phyloP scores from a whole-genome alignment of 306 rosid species.

The Casuarina equisetifolia region DNA sequence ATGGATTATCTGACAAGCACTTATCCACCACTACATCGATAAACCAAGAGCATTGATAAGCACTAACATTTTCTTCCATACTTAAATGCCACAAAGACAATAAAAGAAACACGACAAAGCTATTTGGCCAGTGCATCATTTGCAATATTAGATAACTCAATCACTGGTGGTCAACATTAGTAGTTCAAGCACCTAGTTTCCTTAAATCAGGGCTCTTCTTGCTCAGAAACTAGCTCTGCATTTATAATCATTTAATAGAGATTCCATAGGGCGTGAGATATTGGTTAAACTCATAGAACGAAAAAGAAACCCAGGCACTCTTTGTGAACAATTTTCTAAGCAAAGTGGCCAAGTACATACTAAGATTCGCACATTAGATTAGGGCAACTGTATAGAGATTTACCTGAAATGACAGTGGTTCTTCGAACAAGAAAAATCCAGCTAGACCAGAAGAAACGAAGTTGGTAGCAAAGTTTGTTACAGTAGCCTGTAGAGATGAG shows the following conservation, averaged over 20 bases:
- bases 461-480: conserved; percentile 84
- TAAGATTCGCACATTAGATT: no score
- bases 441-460: conserved; percentile 83
- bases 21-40: neutral
- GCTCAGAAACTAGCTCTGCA: neutral
- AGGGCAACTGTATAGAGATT: neutral
- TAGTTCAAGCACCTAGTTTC: neutral
- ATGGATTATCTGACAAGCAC: neutral
- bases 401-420: conserved; percentile 72
- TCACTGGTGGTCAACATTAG: neutral
- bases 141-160: neutral
- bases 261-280: neutral
- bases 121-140: neutral
- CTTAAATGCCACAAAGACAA: neutral
- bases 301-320: neutral
- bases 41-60: neutral
- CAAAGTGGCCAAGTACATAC: neutral
- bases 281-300: neutral
- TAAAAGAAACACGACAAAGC: neutral
- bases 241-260: neutral
- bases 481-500: conserved; percentile 87
- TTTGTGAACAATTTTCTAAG: neutral
- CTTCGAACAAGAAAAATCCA: conserved; percentile 69
- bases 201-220: neutral
- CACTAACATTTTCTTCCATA: neutral